Conservation (phyloP, 345 rosid species). For the Theobroma cacao region DNA sequence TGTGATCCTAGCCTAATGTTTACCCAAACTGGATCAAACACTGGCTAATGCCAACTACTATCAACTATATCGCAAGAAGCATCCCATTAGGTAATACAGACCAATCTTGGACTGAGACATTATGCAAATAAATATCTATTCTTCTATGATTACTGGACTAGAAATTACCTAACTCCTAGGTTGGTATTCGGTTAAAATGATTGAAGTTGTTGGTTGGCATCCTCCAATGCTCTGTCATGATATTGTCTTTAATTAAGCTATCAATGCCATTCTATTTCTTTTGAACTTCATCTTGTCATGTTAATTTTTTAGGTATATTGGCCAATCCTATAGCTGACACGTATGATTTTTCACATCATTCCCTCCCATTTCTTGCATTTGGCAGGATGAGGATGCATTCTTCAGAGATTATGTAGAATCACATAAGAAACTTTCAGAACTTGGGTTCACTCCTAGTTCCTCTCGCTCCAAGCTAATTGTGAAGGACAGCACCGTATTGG, state of each 20-base stretch:
- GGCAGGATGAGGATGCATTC: constrained; percentile 87
- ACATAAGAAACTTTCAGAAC: constrained; percentile 90
- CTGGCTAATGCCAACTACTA: not conserved
- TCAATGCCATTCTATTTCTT: not conserved
- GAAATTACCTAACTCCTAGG: constrained; percentile 11
- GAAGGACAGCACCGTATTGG: constrained; percentile 54
- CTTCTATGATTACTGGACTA: not conserved
- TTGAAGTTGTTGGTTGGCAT: constrained; percentile 13
- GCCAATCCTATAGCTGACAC: not conserved
- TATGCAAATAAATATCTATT: not conserved
- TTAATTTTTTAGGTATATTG: not conserved
- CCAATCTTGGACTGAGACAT: constrained; percentile 2
- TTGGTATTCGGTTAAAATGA: not conserved
- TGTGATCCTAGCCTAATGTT: not conserved
- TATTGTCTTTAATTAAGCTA: not conserved
- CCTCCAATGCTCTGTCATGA: not conserved
- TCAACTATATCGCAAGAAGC: not conserved
- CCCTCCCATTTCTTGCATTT: constrained; percentile 3
- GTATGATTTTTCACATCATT: not conserved
- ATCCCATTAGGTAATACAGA: not conserved
- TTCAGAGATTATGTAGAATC: constrained; percentile 71
- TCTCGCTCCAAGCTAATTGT: constrained; percentile 37
- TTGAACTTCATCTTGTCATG: not conserved
- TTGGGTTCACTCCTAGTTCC: constrained; percentile 56
- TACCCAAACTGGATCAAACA: not conserved